Conservation (phyloP, 192 early-diverging fungal genomes). For the Bifiguratus adelaidae region DNA sequence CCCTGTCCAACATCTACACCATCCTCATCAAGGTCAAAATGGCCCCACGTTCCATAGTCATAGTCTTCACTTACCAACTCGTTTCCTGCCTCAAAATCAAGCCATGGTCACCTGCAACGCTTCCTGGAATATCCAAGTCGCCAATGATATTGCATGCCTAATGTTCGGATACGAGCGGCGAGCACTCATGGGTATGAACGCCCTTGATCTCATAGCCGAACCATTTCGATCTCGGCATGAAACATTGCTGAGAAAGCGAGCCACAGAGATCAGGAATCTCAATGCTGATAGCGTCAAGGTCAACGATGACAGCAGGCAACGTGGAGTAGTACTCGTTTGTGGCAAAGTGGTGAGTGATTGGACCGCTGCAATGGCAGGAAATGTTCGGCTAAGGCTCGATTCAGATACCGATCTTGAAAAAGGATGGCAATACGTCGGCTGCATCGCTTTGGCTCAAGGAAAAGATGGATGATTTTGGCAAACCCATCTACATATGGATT, state of each 20-base stretch:
- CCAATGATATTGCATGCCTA: constrained; percentile 46
- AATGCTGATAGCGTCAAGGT: no score
- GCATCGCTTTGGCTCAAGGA: constrained; percentile 56
- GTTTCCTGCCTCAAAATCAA: constrained; percentile 48
- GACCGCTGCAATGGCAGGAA: no score
- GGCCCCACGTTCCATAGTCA: neutral
- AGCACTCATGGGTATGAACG: constrained; percentile 21
- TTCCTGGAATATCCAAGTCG: constrained; percentile 32
- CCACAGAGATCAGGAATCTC: constrained; percentile 4
- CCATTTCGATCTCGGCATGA: constrained; percentile 32
- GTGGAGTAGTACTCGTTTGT: constrained; percentile 18
- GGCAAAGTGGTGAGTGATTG: constrained; percentile 13
- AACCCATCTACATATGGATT: constrained; percentile 46
- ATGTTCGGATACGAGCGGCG: constrained; percentile 31
- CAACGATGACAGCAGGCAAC: neutral
- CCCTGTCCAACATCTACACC: no score
- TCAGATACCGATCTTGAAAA: constrained; percentile 42
- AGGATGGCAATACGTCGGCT: constrained; percentile 33
- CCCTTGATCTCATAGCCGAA: constrained; percentile 25
- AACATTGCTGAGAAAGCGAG: constrained; percentile 15
- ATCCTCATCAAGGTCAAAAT: no score
- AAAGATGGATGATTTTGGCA: constrained; percentile 27
- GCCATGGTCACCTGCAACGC: constrained; percentile 46
- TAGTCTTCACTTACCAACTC: constrained; percentile 32
- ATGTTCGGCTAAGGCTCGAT: no score